phyloP scores from a whole-genome alignment of 2,329 filamentous ascomycete genomes.

The Alternaria solani region DNA sequence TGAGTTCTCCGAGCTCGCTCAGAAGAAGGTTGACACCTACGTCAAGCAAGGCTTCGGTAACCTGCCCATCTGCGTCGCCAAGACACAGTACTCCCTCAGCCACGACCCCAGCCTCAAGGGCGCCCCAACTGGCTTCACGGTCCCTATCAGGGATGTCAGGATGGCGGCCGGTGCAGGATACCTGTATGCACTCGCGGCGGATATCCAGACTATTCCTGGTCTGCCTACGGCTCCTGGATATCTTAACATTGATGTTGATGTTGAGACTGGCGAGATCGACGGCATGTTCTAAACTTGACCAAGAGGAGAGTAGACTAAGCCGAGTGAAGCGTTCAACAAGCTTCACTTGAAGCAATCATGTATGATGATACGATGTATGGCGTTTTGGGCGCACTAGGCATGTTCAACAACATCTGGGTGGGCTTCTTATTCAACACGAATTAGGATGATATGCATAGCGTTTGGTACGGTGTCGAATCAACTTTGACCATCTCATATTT shows the following conservation, averaged over 20 bases:
- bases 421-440: slow-evolving; percentile 7
- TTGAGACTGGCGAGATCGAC: slow-evolving; percentile 62
- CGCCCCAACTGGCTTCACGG: slow-evolving; percentile 90
- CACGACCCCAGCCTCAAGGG: slow-evolving; percentile 95
- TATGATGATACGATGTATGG: slow-evolving; percentile 6
- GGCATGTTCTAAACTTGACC: slow-evolving; percentile 78
- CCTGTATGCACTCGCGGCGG: slow-evolving; percentile 87
- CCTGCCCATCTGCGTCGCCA: slow-evolving; percentile 94
- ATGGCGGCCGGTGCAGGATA: slow-evolving; percentile 89
- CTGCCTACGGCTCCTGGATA: slow-evolving; percentile 95
- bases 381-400: slow-evolving; percentile 10
- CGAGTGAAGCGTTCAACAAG: slow-evolving; percentile 16
- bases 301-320: not conserved
- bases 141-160: slow-evolving; percentile 92
- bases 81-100: slow-evolving; percentile 96
- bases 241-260: slow-evolving; percentile 81
- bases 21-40: slow-evolving; percentile 96
- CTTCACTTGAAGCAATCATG: slow-evolving; percentile 4
- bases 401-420: slow-evolving; percentile 6
- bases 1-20: slow-evolving; percentile 91
- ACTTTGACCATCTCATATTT: not conserved
- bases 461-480: slow-evolving; percentile 9
- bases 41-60: slow-evolving; percentile 90
- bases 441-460: slow-evolving; percentile 1
- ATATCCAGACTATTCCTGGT: slow-evolving; percentile 98